Conservation (phyloP, 345 rosid species). For the Raphanus raphanistrum region DNA sequence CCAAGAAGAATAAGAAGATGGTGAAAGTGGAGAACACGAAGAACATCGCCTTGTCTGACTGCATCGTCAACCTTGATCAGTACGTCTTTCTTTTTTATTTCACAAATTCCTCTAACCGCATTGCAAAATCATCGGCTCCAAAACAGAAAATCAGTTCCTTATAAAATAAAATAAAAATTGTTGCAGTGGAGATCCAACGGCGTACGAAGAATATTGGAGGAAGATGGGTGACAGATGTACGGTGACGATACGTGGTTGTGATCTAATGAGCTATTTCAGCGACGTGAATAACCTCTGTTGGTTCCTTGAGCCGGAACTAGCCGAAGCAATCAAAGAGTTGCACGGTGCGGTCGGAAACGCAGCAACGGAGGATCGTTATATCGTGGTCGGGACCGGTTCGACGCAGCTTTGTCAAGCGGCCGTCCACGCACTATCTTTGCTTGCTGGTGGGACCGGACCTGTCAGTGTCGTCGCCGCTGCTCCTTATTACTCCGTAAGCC, state of each 20-base stretch:
- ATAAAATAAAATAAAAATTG: background rate
- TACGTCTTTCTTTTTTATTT: slow-evolving; percentile 11
- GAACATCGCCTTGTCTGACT: slow-evolving; percentile 31
- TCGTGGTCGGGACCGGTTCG: slow-evolving; percentile 89
- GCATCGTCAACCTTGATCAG: slow-evolving; percentile 37
- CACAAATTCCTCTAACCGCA: slow-evolving; percentile 17
- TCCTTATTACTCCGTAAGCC: slow-evolving; percentile 83
- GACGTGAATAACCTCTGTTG: slow-evolving; percentile 59
- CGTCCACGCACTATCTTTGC: slow-evolving; percentile 65
- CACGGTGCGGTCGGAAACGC: slow-evolving; percentile 74
- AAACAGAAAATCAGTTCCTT: background rate
- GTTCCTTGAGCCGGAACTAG: slow-evolving; percentile 70
- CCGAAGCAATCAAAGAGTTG: slow-evolving; percentile 56
- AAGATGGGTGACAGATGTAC: slow-evolving; percentile 59
- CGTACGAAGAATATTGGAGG: slow-evolving; percentile 76
- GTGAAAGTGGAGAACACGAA: slow-evolving; percentile 32
- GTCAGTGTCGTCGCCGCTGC: slow-evolving; percentile 76
- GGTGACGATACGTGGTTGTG: slow-evolving; percentile 60
- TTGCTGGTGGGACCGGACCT: slow-evolving; percentile 47
- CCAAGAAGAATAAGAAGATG: slow-evolving; percentile 19
- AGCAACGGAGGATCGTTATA: slow-evolving; percentile 43
- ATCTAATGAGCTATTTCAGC: slow-evolving; percentile 87
- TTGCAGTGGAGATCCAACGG: slow-evolving; percentile 84
- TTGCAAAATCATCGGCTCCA: slow-evolving; percentile 26
- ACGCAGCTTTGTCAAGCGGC: slow-evolving; percentile 76